A percentile compares a stretch with the other conserved stretches of the same genome.
Conservation (phyloP, 2,329 filamentous ascomycete genomes). For the Monilinia laxa region DNA sequence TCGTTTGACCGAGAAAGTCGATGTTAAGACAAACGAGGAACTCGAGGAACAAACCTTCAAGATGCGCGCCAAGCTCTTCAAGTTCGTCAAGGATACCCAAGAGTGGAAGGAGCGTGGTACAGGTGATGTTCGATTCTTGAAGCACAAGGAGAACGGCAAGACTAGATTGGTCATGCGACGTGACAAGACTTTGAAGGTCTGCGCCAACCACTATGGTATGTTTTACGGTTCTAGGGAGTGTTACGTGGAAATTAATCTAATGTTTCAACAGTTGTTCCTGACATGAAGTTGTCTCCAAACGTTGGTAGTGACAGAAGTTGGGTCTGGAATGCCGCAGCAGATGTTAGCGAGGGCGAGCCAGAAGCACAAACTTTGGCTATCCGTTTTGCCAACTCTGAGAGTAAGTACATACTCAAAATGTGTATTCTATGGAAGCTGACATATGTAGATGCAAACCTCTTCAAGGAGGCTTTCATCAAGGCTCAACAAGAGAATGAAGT, state of each 20-base stretch:
- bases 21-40: constrained; percentile 98
- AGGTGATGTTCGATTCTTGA: constrained; percentile 91
- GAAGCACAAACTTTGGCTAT: constrained; percentile 96
- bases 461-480: constrained; percentile 97
- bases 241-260: constrained; percentile 26
- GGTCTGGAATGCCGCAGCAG: constrained; percentile 98
- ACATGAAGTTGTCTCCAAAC: constrained; percentile 98
- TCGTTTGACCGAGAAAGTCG: constrained; percentile 93
- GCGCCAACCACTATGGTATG: constrained; percentile 99
- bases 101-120: constrained; percentile 99
- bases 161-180: constrained; percentile 96
- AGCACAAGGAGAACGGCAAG: constrained; percentile 99
- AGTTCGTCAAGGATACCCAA: constrained; percentile 85
- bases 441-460: constrained; percentile 79
- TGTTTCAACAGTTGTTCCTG: constrained; percentile 71
- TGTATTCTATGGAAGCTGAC: constrained; percentile 30
- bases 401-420: constrained; percentile 53
- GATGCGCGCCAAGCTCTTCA: constrained; percentile 99
- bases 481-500: constrained; percentile 95
- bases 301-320: constrained; percentile 97
- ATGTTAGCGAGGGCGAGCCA: constrained; percentile 96
- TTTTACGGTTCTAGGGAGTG: constrained; percentile 29
- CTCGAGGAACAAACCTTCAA: constrained; percentile 97
- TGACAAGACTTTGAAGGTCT: constrained; percentile 99
- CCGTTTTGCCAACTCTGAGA: constrained; percentile 95